Base-by-base conservation (phyloP, 352 stramenopile species). In the Globisporangium emineosum region DNA sequence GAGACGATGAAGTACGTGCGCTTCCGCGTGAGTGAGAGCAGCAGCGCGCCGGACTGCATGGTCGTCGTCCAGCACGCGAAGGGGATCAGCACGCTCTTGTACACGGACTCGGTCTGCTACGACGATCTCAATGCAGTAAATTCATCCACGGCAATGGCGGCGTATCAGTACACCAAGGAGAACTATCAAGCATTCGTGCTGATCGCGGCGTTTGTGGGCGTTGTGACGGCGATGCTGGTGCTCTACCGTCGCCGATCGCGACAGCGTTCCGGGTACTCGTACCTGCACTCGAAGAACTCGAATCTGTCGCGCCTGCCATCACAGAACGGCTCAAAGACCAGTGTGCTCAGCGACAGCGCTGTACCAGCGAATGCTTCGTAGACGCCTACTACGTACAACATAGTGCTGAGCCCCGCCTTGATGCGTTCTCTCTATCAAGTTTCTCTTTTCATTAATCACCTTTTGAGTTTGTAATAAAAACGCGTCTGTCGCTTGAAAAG, bases 221-320 rank as follows among this genome's bases (percentile, higher is more conserved):
- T 64, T 0, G 19, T 73, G 17, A 68, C 85, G 12, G 74, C 77
- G 9, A 55, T 70, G 43, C 30, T 81, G 5, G 35, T 84, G 12
- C 13, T 86, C 15, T 70, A 77, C 47, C 77, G 69, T 23, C 75
- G 83, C 43, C 78, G 78, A n/a, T 71, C 73, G 30, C 67, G 57
- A 25, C 78, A 89, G 50, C 80, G 80, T 30, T 79, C 73, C 10
- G 80, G 80, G 3, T 89, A 89, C 69, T 78, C 77, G 63, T 89
- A 89, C 68, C 47, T 89, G 47, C 75, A 69, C 33, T 83, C 77
- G 10, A 80, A 77, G 62, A 75, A 68, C n/a, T 66, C 66, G 17
- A 80, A 78, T 54, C 61, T 78, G n/a, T 65, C 68, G 27, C 68
- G 66, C 21, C 64, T 84, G 57, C 72, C 76, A 12, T 66, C 65